Conservation (phyloP, 2,329 filamentous ascomycete genomes). For the Fusarium lyarnte region DNA sequence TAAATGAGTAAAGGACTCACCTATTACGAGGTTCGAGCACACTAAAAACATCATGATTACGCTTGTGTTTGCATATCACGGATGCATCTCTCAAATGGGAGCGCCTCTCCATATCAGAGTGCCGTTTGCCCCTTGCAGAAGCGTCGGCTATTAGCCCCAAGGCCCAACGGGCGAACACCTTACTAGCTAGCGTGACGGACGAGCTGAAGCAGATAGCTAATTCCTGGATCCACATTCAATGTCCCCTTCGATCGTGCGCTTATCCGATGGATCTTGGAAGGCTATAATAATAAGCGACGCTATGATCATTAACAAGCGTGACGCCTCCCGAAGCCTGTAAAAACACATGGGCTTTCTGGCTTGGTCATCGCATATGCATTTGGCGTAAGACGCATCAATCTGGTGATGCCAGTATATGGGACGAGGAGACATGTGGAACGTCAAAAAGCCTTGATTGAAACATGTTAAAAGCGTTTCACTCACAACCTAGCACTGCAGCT, state of each 20-base stretch:
- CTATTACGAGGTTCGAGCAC: slow-evolving; percentile 10
- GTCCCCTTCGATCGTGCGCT: slow-evolving; percentile 24
- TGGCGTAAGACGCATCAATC: not conserved
- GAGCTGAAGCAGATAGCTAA: not conserved
- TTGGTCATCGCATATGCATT: not conserved
- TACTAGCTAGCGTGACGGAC: not conserved
- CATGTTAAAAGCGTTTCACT: not conserved
- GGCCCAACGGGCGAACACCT: not conserved
- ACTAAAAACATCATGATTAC: slow-evolving; percentile 11
- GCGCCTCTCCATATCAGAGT: not conserved
- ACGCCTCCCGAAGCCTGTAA: not conserved
- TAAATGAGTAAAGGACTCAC: slow-evolving; percentile 9
- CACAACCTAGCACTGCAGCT: not conserved
- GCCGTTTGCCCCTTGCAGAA: slow-evolving; percentile 33
- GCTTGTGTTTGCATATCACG: slow-evolving; percentile 2
- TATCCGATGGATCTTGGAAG: slow-evolving; percentile 8
- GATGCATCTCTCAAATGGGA: not conserved
- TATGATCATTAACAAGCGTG: slow-evolving; percentile 16
- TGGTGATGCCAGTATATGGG: not conserved
- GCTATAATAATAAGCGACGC: not conserved
- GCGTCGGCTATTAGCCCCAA: slow-evolving; percentile 15
- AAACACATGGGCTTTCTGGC: not conserved
- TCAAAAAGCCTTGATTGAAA: not conserved
- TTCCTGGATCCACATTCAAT: slow-evolving; percentile 16
- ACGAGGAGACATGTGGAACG: not conserved